Evolutionary conservation across 2,329 filamentous ascomycete species (phyloP), one percentile per base, ranked within the genome.

Genomic region (Fusarium coicis): DNA sequence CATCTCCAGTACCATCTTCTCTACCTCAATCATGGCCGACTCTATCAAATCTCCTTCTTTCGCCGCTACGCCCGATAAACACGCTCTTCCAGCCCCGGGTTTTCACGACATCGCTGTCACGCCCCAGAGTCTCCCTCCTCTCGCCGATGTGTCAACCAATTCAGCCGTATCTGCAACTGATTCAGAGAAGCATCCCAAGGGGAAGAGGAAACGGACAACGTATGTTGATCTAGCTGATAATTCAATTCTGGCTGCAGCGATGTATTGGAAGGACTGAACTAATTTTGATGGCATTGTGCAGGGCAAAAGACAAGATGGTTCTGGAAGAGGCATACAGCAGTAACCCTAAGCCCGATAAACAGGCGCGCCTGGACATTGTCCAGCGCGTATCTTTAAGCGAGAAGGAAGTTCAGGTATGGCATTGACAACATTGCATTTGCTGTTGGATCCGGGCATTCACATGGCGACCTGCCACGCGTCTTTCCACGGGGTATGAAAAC

Each of bases 321-420:
- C 91, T 98, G 68, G 96, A 98, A 83, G 88, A 93, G 40, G 94
- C 96, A 66, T 98, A 97, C 80, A 88, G 90, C 76, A 89, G 87
- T 70, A 97, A 98, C 81, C 90, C 94, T 11, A 98, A 97, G 82
- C 96, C 96, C 39, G 95, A 97, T 85, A 98, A 97, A 84, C 88
- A 91, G 63, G 93, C 94, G 82, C 93, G 96, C 84, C 88, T 93
- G 52, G 91, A 92, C 66, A 95, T 98, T 73, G 94, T 97, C 68
- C 89, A 90, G 83, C 93, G 91, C 82, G 95, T 98, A 69, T 93
- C 93, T 30, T 87, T 98, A 72, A 96, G 93, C 75, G 95, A 98
- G 85, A 98, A 97, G 83, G 95, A 98, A 85, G 94, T 98, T 42
- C 96, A 98, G 91, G 96, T 97, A 85, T 82, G 92, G 82, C 23